Percentiles rank a stretch among this genome's conserved stretches.
Conservation (phyloP, 2,329 filamentous ascomycete species). For the Gremmenia infestans region DNA sequence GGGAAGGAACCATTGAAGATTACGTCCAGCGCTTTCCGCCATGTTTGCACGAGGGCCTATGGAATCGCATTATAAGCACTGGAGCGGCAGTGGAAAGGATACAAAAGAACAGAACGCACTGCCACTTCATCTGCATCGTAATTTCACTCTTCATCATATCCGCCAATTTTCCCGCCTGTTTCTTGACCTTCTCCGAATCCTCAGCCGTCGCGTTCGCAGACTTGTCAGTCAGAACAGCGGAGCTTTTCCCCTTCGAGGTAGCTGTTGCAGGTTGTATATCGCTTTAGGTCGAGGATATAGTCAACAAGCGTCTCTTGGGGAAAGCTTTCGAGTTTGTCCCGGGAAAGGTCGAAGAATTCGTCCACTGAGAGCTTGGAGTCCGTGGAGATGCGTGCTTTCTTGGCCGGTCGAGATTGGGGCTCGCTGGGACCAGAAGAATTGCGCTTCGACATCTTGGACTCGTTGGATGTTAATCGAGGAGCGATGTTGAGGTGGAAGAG, state of each 20-base stretch:
- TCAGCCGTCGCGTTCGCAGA: not conserved
- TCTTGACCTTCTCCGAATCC: not conserved
- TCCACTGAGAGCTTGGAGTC: not conserved
- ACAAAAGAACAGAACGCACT: not conserved
- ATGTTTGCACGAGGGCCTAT: not conserved
- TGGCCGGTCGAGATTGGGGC: not conserved
- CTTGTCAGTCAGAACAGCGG: not conserved
- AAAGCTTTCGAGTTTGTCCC: not conserved
- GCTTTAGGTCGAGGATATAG: not conserved
- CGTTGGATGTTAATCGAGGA: not conserved
- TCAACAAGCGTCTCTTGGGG: not conserved
- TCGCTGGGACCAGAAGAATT: not conserved
- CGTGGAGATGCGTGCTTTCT: not conserved
- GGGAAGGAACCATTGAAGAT: constrained; percentile 3
- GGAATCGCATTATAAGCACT: not conserved
- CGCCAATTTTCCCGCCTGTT: not conserved
- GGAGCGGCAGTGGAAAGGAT: not conserved
- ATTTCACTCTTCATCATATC: constrained; percentile 4
- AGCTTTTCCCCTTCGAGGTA: not conserved
- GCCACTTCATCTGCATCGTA: constrained; percentile 2
- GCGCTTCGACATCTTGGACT: not conserved
- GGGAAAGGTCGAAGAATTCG: not conserved
- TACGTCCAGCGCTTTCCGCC: not conserved
- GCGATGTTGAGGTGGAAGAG: not conserved
- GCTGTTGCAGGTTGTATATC: not conserved